Evolutionary conservation across 78 protist genomes (phyloP).

Genomic region (Protostelium mycophagum): DNA sequence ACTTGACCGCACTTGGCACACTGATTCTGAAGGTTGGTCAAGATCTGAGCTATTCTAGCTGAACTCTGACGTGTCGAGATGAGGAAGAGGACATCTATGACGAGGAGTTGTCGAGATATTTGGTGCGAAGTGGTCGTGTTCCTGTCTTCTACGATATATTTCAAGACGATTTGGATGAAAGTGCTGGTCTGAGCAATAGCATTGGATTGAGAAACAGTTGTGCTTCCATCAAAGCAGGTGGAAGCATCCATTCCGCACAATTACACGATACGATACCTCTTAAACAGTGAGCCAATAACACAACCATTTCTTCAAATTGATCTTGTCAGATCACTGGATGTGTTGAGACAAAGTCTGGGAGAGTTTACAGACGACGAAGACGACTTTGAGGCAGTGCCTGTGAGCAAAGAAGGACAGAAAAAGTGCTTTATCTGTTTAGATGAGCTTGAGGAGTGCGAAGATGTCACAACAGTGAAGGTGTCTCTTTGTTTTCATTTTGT

Average conservation of each 20-base stretch:
- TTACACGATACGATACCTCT: too few species aligned
- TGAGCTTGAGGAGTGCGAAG: not conserved
- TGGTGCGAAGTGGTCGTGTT: not conserved
- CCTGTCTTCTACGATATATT: not conserved
- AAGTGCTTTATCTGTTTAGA: not conserved
- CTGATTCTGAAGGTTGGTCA: not conserved
- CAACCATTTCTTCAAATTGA: not conserved
- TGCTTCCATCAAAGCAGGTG: not conserved
- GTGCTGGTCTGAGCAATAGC: not conserved
- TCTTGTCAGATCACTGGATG: not conserved
- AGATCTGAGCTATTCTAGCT: not conserved
- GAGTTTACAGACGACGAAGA: not conserved
- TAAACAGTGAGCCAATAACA: not conserved
- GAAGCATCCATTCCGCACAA: not conserved
- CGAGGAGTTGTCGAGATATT: not conserved
- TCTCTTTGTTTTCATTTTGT: not conserved
- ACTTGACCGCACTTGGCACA: not conserved
- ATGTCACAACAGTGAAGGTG: not conserved
- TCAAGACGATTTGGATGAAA: too few species aligned
- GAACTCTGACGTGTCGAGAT: not conserved
- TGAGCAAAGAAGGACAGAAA: not conserved
- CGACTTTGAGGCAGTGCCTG: not conserved
- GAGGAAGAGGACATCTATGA: not conserved
- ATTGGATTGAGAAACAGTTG: not conserved
- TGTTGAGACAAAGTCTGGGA: not conserved